Base-by-base conservation (phyloP, 192 early-diverging fungal genomes). In the Podila clonocystis region DNA sequence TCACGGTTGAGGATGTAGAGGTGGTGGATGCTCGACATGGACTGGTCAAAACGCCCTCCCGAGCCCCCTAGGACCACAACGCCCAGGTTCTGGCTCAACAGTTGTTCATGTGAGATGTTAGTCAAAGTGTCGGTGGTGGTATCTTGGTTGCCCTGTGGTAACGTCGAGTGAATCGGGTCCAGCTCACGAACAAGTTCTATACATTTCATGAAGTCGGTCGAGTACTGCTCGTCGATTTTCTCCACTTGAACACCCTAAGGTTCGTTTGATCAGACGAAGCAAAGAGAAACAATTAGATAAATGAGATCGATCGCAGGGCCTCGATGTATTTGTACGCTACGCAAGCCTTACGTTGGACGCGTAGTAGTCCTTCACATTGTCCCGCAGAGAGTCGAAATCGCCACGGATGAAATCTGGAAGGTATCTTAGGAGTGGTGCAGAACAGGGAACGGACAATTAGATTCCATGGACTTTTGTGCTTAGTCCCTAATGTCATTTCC, bases 171-270 rank as follows among this genome's bases (percentile, higher is more conserved):
- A 24, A 33, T 29, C 22, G 69, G 71, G 64, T 89, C 83, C 3
- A 84, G 74, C 34, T 73, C 65, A 8, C 74, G 70, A 36, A 86
- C 72, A 30, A 86, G 68, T 5, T 72, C 34, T 17, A 98, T 85
- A 65, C 95, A 94, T 82, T 98, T 98, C 89, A 93, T 93, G 65
- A 98, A 94, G 79, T 98, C 97, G 9, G 96, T 97, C 1, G 89
- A 85, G 41, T 93, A 63, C 71, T 93, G 85, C 26, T 88, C 86
- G 11, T 63, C 50, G 15, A 76, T 50, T 29, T 67, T 38, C 26
- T 83, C 73, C 49, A 95, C 70, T 72, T 73, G 89, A 58, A 86
- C 94, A 74, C 88, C 86, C 85, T 77, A 74, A 67, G 20, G 80
- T 62, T 31, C 36, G 2, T 38, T n/a, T 22, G 1, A 29, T 1